Evolutionary conservation across 768 basidiomycete species (phyloP), one percentile per base, ranked within the genome.

Genomic region (Tulasnella sp.): DNA sequence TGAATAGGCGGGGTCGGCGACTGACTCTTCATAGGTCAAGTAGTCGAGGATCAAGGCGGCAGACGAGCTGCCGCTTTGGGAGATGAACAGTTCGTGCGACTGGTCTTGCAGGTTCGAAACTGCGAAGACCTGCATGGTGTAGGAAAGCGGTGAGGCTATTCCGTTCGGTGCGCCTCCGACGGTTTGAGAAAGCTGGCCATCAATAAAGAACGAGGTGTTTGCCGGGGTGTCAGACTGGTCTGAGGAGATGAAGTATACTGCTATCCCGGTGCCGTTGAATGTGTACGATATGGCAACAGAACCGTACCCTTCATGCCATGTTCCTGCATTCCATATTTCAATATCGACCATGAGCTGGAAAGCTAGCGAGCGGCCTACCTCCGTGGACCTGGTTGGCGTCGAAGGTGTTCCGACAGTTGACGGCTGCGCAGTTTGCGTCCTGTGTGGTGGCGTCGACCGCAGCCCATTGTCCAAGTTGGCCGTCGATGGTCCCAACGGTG

Each of bases 301-400:
- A 18, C 44, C 73, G 39, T 46, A 27, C 38, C 73, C 73, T 24
- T 74, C 38, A 18, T 74, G 73, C 73, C 73, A 74, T 40, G 73
- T 74, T 19, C 73, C 73, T 74, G 36, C 27, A 6, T 34, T 5
- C 31, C 12, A 19, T 16, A 36, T 68, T 68, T 68, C 62, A 68
- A 36, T 36, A 24, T 36, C 62, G 31, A 27, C 62, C n/a, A 52
- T 24, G 24, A 52, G 62, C 10, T 18, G 16, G 27, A 10, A 5
- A 68, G n/a, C 34, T 36, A 68, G 24, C 21, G 62, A 68, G 16
- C 31, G 14, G 21, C 62, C 16, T 31, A 68, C 62, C 62, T 68
- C 34, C 31, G 31, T 68, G 12, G 8, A 68, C 62, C 36, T 68
- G 62, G 10, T 1, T 7, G 62, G 31, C 27, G 62, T 68, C 62